Conservation (phyloP, 23 red algal genomes). For the Gracilaria caudata region DNA sequence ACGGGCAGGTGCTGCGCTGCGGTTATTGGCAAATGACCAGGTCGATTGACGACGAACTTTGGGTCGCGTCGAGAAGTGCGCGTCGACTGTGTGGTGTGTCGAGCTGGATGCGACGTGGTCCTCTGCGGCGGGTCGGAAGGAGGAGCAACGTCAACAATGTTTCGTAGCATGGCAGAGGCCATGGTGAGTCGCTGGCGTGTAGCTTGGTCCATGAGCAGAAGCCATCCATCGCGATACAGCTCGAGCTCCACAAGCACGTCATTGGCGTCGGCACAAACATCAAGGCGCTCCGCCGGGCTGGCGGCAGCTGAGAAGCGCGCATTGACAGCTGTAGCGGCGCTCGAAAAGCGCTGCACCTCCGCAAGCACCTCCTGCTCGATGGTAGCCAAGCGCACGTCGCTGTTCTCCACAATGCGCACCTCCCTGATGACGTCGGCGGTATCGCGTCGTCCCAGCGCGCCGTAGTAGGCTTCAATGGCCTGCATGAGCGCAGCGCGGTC, state of each 20-base stretch:
- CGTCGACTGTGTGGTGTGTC: background rate
- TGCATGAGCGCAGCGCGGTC: background rate
- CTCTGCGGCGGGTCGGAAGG: background rate
- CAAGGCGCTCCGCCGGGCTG: background rate
- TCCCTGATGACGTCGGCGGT: background rate
- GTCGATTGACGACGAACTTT: slow-evolving; percentile 11
- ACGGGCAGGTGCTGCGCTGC: background rate
- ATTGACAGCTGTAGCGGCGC: background rate
- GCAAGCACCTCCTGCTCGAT: slow-evolving; percentile 16
- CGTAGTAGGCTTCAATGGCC: slow-evolving; percentile 48
- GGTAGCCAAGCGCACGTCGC: slow-evolving; percentile 24
- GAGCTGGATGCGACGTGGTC: background rate
- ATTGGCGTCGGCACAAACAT: slow-evolving; percentile 34
- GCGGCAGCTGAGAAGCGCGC: slow-evolving; percentile 1
- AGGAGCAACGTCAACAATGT: background rate
- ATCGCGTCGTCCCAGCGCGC: slow-evolving; percentile 30
- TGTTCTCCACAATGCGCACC: background rate
- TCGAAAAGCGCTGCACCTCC: slow-evolving; percentile 34
- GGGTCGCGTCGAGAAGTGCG: background rate
- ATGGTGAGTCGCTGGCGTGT: background rate
- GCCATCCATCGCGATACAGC: slow-evolving; percentile 35
- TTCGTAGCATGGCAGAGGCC: slow-evolving; percentile 9
- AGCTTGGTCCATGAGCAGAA: background rate
- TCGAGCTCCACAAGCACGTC: slow-evolving; percentile 46
- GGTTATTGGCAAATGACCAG: background rate